phyloP scores from a whole-genome alignment of 2,329 filamentous ascomycete genomes.

The Pleoardoris graminearum region DNA sequence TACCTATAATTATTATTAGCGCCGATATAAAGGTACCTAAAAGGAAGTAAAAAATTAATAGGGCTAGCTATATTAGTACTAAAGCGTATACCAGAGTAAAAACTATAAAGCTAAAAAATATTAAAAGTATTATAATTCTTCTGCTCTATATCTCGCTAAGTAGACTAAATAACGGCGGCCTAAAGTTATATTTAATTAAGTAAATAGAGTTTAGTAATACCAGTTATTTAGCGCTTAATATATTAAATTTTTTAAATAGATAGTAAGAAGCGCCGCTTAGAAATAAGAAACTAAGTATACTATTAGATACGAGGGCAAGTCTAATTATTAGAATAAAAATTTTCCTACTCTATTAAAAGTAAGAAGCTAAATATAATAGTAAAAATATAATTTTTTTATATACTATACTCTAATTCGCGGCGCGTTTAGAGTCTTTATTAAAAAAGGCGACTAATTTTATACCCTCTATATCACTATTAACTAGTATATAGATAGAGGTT shows the following conservation, averaged over 20 bases:
- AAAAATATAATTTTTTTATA: too few species aligned
- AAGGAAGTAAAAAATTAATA: constrained; percentile 47
- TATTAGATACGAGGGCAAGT: constrained; percentile 4
- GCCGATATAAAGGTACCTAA: constrained; percentile 43
- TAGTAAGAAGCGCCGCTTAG: constrained; percentile 63
- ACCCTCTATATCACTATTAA: too few species aligned
- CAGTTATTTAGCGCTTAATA: constrained; percentile 47
- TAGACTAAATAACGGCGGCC: constrained; percentile 44
- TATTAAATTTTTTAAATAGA: constrained; percentile 59
- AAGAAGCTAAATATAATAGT: too few species aligned
- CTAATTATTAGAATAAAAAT: too few species aligned
- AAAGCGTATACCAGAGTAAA: constrained; percentile 49
- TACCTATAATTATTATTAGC: constrained; percentile 59
- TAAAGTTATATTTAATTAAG: constrained; percentile 47
- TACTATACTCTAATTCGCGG: too few species aligned
- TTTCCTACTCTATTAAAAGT: too few species aligned
- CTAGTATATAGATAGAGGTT: too few species aligned
- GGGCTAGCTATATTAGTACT: constrained; percentile 42
- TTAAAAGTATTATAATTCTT: constrained; percentile 48
- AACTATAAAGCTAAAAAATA: constrained; percentile 48
- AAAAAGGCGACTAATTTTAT: too few species aligned
- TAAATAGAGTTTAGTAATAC: constrained; percentile 52
- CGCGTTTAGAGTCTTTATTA: too few species aligned
- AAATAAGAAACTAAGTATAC: constrained; percentile 47
- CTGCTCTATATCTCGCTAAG: constrained; percentile 48